Evolutionary conservation across 2,329 filamentous ascomycete genomes (phyloP), one percentile per base, ranked within the genome.

Genomic region (Sordariomycetes sp.): DNA sequence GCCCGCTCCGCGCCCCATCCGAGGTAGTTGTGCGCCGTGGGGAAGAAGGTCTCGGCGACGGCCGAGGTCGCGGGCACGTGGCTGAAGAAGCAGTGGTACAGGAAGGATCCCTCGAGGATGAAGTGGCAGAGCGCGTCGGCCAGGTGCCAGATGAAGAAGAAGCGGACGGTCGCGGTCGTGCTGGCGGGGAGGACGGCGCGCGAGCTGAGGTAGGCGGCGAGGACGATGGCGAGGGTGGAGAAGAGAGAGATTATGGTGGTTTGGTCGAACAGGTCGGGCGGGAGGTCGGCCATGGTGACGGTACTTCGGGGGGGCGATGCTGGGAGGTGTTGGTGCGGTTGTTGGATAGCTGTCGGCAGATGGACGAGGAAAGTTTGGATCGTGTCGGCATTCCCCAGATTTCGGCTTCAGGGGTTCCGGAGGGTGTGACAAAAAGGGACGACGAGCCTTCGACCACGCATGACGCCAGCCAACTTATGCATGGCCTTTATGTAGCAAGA

Each of bases 51-150:
- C 20, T 42, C 48, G 37, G 53, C 50, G 19, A 53, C 49, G 44
- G 57, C 58, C 5, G 42, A 39, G 38, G 45, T 41, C 21, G 35
- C 37, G 5, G 60, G 54, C 7, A 66, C 48, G 52, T 59, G 68
- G 8, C 63, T 66, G 70, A 87, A 90, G 71, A 96, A 93, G 66
- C 86, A 94, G 63, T 94, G 86, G 69, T 87, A 95, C 17, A 95
- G 76, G 59, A 86, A 96, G 49, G 78, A 82, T 35, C 86, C 88
- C 63, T 96, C 90, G 54, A 96, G 82, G 55, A 86, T 68, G 59
- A 93, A 77, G 64, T 98, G 92, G 50, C 88, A 90, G 28, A 95
- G 72, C 21, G 86, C 86, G 57, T 95, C 88, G 62, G 94, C 93
- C 24, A 85, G 72, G 64, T 95, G 88, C 90, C 90, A 95, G 61